Evolutionary conservation across 192 early-diverging fungal species (phyloP).

Genomic region (Ambispora gerdemannii): DNA sequence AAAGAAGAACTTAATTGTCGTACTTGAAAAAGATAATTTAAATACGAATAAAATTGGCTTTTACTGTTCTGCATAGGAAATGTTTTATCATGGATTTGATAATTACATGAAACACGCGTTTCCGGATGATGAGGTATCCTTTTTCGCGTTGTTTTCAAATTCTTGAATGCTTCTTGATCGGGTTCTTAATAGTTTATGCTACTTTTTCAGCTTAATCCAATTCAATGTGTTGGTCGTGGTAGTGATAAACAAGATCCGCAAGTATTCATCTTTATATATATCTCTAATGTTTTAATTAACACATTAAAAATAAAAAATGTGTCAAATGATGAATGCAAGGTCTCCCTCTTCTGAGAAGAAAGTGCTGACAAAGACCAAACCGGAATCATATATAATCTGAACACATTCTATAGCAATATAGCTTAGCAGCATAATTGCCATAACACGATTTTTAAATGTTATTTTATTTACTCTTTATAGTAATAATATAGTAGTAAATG

Average conservation of each 20-base stretch:
- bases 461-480: conserved; percentile 2
- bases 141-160: too few relatives aligned
- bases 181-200: neutral
- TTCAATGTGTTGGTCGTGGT: conserved; percentile 73
- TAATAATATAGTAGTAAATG: conserved; percentile 69
- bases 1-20: too few relatives aligned
- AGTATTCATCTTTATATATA: conserved; percentile 28
- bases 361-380: neutral
- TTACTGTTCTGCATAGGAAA: conserved; percentile 40
- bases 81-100: conserved; percentile 77
- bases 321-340: neutral
- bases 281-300: neutral
- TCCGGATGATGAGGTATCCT: conserved; percentile 74
- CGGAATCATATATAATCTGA: neutral
- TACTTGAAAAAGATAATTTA: neutral
- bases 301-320: neutral
- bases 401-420: conserved; percentile 4
- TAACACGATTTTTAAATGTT: too few relatives aligned
- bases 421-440: too few relatives aligned
- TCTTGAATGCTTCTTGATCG: too few relatives aligned
- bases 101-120: conserved; percentile 82
- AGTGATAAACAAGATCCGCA: conserved; percentile 63
- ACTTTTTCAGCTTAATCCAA: conserved; percentile 64
- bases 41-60: neutral
- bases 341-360: neutral